Base-by-base conservation (phyloP, 1,284 basidiomycete genomes). In the Ustilago hordei region DNA sequence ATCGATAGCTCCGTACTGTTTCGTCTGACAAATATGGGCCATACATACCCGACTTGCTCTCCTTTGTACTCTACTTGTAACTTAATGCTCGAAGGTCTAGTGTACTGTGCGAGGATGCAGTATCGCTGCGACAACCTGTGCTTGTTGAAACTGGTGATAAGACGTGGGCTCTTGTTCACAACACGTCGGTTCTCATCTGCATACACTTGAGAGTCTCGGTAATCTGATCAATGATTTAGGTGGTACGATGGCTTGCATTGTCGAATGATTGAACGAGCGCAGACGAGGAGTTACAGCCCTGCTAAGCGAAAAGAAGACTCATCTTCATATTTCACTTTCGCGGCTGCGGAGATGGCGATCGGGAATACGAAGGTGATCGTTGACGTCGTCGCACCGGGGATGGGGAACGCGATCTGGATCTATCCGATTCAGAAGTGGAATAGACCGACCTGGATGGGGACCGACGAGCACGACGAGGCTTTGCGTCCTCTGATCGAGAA, bases 291-390 rank as follows among this genome's bases (percentile, higher is more conserved):
- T 7, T 7, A 23, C 43, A 11, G 6, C 5, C 8, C n/a, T 19
- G 23, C 23, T 28, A 28, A 28, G 23, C 17, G 11, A 19, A n/a
- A 19, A 56, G n/a, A 23, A 9, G 38, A 31, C 12, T 11, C 8
- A 32, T 8, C 5, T 13, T 32, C 28, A 32, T 7, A 50, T 41
- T 23, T 19, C 36, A 55, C 13, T 28, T 34, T 32, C 60, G 53
- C 17, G 38, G 54, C 34, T 52, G 12, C 8, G 64, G 70, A 15
- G 70, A 61, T 4, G 43, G 60, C 3, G 70, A 73, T 23, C 65
- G 57, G 31, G 65, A 73, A 52, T 64, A 61, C n/a, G 61, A 64
- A 23, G 60, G 61, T 31, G 64, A 67, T 5, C 60, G 64, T 19
- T 41, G 36, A 23, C 55, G 17, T 17, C 43, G 55, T 28, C 32